Percentiles rank a stretch among this genome's conserved stretches.
These are phyloP conservation scores for Didymella pomorum DNA, from an alignment of 2,329 filamentous ascomycete genomes.

Conservation along the genomic window DNA sequence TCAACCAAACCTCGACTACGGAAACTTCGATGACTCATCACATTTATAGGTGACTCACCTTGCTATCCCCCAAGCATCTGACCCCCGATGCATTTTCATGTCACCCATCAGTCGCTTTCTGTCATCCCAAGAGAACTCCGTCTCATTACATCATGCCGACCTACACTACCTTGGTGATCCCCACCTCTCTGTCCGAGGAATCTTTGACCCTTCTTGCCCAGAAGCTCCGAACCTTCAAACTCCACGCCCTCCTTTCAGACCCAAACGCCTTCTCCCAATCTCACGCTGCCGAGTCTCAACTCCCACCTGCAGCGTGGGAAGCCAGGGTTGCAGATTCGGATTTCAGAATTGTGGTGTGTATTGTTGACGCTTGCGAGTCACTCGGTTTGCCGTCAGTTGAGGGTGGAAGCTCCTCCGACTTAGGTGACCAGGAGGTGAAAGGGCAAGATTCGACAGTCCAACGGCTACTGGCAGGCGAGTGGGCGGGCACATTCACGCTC, in stretches of 20 bases:
- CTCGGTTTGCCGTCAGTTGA: neutral
- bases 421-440: neutral
- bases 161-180: slow-evolving; percentile 2
- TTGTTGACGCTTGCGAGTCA: neutral
- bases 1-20: too few species aligned
- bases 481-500: slow-evolving; percentile 9
- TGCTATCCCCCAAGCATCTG: neutral
- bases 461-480: neutral
- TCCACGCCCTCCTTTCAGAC: slow-evolving; percentile 2
- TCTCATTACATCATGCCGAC: neutral
- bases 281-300: slow-evolving; percentile 1
- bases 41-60: neutral
- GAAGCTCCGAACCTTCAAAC: slow-evolving; percentile 1
- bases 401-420: neutral
- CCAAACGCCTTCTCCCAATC: slow-evolving; percentile 11
- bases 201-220: neutral
- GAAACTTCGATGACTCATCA: neutral
- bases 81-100: neutral
- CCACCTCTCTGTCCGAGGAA: neutral
- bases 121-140: neutral
- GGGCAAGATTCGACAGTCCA: neutral
- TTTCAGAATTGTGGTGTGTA: slow-evolving; percentile 4
- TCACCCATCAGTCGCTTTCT: neutral
- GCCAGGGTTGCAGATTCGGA: slow-evolving; percentile 3
- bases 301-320: slow-evolving; percentile 3